These are phyloP conservation scores for Pythium coloratum DNA, from an alignment of 352 stramenopile genomes.

Conservation along the genomic window DNA sequence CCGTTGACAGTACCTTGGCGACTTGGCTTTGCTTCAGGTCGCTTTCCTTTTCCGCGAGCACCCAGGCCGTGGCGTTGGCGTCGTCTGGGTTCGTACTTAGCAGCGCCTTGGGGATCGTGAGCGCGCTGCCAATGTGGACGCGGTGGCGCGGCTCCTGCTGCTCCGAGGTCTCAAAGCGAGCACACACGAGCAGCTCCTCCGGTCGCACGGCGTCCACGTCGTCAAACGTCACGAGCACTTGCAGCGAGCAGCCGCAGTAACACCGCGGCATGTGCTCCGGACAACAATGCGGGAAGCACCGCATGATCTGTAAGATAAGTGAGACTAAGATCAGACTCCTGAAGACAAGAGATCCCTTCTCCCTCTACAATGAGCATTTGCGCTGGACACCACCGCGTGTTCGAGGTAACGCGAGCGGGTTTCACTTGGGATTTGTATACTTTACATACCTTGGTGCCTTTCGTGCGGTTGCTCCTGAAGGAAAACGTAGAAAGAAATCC, in stretches of 20 bases:
- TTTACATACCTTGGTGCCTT: constrained; percentile 21
- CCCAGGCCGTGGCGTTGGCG: constrained; percentile 32
- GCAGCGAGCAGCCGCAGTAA: constrained; percentile 36
- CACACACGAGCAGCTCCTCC: constrained; percentile 9
- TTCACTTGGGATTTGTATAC: too few relatives aligned
- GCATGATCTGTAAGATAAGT: constrained; percentile 23
- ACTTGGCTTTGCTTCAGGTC: constrained; percentile 35
- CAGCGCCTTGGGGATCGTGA: constrained; percentile 10
- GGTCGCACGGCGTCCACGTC: background rate
- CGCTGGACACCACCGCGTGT: too few relatives aligned
- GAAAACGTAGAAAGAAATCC: background rate
- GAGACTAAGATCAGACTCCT: too few relatives aligned
- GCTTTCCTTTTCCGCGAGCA: constrained; percentile 39
- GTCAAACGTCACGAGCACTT: constrained; percentile 21
- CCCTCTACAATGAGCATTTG: too few relatives aligned
- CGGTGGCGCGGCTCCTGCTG: constrained; percentile 9
- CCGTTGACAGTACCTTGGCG: constrained; percentile 24
- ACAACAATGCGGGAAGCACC: constrained; percentile 40
- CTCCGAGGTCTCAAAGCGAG: constrained; percentile 17
- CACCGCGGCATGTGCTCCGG: constrained; percentile 29
- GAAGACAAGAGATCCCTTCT: too few relatives aligned
- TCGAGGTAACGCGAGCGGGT: too few relatives aligned
- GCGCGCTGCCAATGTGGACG: background rate
- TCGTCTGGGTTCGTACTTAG: constrained; percentile 10
- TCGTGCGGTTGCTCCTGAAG: constrained; percentile 28